A percentile compares a stretch with the other conserved stretches of the same genome.
These are phyloP conservation scores for Fraxinus albicans DNA, from an alignment of 305 asterid genomes.

Conservation along the genomic window DNA sequence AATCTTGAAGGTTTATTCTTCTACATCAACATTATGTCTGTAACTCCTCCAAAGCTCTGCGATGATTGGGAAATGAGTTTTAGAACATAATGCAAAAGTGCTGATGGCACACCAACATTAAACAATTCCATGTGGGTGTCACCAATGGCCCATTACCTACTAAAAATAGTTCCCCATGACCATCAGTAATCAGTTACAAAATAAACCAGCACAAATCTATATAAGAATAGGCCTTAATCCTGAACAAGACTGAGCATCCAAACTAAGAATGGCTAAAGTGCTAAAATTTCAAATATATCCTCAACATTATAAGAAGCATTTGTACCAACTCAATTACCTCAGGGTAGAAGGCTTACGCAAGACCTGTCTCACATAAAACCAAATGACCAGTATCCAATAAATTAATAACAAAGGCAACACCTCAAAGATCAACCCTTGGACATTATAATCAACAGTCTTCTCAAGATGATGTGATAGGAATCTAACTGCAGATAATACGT, in stretches of 20 bases:
- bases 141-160: slow-evolving; percentile 36
- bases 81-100: slow-evolving; percentile 42
- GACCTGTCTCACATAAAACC: slow-evolving; percentile 45
- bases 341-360: slow-evolving; percentile 13
- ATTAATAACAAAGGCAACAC: background rate
- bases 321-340: slow-evolving; percentile 33
- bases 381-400: slow-evolving; percentile 27
- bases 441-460: background rate
- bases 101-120: slow-evolving; percentile 43
- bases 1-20: background rate
- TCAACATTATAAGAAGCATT: slow-evolving; percentile 11
- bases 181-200: slow-evolving; percentile 35
- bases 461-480: background rate
- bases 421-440: background rate
- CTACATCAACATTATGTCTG: slow-evolving; percentile 7
- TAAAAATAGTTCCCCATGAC: slow-evolving; percentile 33
- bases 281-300: slow-evolving; percentile 17
- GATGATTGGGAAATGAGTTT: slow-evolving; percentile 28
- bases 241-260: slow-evolving; percentile 17
- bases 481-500: background rate
- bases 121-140: slow-evolving; percentile 40
- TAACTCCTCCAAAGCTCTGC: slow-evolving; percentile 21
- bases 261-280: slow-evolving; percentile 19
- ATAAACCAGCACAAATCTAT: slow-evolving; percentile 22
- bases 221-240: slow-evolving; percentile 11